Evolutionary conservation across 805 yeast species (phyloP), one percentile per base, ranked within the genome.

Genomic region (Wickerhamomyces sydowiorum): DNA sequence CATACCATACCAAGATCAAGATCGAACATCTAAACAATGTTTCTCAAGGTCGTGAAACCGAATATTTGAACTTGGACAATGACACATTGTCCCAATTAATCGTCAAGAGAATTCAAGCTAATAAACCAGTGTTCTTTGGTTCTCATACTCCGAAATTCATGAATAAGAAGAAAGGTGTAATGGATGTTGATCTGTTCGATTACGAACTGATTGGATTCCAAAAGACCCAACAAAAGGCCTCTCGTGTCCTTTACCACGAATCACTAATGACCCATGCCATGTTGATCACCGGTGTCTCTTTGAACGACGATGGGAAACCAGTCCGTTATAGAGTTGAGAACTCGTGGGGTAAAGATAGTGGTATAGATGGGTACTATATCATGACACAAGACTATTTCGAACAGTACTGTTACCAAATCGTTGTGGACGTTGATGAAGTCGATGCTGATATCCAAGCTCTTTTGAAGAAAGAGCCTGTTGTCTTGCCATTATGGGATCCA

Each of bases 181-280:
- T 88, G 75, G 95, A 86, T 57, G 64, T 77, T 18, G 72, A 75
- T 32, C 72, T 83, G 18, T 87, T 80, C 77, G 81, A 83, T 53
- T 85, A 78, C 62, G 66, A 75, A 47, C 71, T 72, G 2, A 72
- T 78, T 53, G 78, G 80, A 37, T 70, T 78, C 70, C 60, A 69
- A 40, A 64, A 73, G 54, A 67, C 74, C 40, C 69, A 75, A 53
- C 47, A 60, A 39, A 87, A 88, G 67, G 78, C 78, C 18, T 82
- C 87, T 38, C 70, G 95, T 48, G 79, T 88, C 46, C 64, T 70
- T 45, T 80, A 83, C 49, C 79, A 78, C 43, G 80, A 86, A 49
- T 81, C 89, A 20, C 66, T 78, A 49, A 86, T 87, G 95, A 87
- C 95, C 14, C 96, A 87, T 56, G 96, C 96, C 29, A 87, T 87